Evolutionary conservation across 768 basidiomycete genomes (phyloP).

Genomic region (Mycena galericulata): DNA sequence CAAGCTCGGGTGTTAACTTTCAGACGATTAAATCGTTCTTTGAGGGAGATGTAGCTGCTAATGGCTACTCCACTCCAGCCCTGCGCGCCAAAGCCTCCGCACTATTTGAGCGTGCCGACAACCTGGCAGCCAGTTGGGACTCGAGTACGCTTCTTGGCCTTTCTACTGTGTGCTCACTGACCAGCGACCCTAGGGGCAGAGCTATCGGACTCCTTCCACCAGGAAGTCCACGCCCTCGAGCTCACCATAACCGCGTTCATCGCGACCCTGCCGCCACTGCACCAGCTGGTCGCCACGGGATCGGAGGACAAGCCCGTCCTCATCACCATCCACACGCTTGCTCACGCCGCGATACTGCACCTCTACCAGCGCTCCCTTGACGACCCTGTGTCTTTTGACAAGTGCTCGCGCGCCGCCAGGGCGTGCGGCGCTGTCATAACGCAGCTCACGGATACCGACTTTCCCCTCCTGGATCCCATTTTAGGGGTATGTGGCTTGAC

Average conservation of each 20-base stretch:
- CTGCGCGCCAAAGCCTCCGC: slow-evolving; percentile 83
- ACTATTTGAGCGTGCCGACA: slow-evolving; percentile 76
- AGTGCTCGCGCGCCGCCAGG: slow-evolving; percentile 74
- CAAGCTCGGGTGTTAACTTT: slow-evolving; percentile 61
- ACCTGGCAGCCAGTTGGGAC: slow-evolving; percentile 70
- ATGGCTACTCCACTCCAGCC: slow-evolving; percentile 72
- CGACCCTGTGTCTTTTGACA: slow-evolving; percentile 71
- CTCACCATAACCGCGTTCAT: slow-evolving; percentile 73
- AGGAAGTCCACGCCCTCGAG: slow-evolving; percentile 73
- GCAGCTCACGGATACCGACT: slow-evolving; percentile 72
- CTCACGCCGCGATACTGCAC: slow-evolving; percentile 73
- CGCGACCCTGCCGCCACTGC: slow-evolving; percentile 71
- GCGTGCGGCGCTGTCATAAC: slow-evolving; percentile 70
- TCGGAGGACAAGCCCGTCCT: slow-evolving; percentile 71
- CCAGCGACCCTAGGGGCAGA: slow-evolving; percentile 51
- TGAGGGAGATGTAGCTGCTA: slow-evolving; percentile 64
- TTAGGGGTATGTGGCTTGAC: slow-evolving; percentile 74
- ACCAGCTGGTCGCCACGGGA: slow-evolving; percentile 68
- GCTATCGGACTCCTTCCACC: slow-evolving; percentile 60
- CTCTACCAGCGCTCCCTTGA: slow-evolving; percentile 71
- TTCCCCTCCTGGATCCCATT: slow-evolving; percentile 81
- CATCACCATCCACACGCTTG: slow-evolving; percentile 72
- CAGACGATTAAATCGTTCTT: slow-evolving; percentile 75
- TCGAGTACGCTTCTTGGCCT: slow-evolving; percentile 56
- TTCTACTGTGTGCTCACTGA: slow-evolving; percentile 23